Evolutionary conservation across 768 basidiomycete genomes (phyloP), one percentile per base, ranked within the genome.

Genomic region (Lactarius quietus): DNA sequence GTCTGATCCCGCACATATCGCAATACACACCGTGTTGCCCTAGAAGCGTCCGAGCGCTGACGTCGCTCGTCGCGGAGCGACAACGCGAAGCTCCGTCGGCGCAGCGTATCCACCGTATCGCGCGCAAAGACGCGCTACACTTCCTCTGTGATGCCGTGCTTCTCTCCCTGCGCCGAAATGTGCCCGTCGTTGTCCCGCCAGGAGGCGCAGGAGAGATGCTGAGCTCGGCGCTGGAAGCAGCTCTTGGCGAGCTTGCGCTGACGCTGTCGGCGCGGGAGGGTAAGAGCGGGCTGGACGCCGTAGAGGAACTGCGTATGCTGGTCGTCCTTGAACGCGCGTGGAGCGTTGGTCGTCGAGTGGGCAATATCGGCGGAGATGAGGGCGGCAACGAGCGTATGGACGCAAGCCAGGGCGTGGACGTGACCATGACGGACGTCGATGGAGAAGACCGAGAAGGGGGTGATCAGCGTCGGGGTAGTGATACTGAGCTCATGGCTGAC

Each of bases 81-180:
- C 17, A 28, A 14, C 10, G 48, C 48, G 23, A 14, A 51, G 12
- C 14, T 3, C 14, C 55, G 3, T 38, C 64, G 26, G 20, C 38
- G 1, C 65, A 57, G 17, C 64, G 59, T 20, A 29, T 68, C 3
- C 57, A 56, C 28, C 65, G 65, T 20, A 45, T 67, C 43, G 68
- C 54, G 26, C 61, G 65, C 36, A 68, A 67, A 35, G 66, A 68
- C 20, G 66, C 61, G 36, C 45, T 68, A 17, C 45, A 63, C 38
- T 59, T 63, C 14, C 58, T 68, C 20, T 68, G 65, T 15, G 56
- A 66, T 2, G 54, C 57, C 6, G n/a, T 52, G 14, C 51, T 45
- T 3, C 57, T 64, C 28, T 31, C 62, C 39, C 57, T 68, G 3
- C 35, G 55, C 36, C 61, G 57, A 15, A 39, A 57, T 23, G 43